phyloP scores from a whole-genome alignment of 1,284 basidiomycete genomes.

The Heliocybe sulcata region DNA sequence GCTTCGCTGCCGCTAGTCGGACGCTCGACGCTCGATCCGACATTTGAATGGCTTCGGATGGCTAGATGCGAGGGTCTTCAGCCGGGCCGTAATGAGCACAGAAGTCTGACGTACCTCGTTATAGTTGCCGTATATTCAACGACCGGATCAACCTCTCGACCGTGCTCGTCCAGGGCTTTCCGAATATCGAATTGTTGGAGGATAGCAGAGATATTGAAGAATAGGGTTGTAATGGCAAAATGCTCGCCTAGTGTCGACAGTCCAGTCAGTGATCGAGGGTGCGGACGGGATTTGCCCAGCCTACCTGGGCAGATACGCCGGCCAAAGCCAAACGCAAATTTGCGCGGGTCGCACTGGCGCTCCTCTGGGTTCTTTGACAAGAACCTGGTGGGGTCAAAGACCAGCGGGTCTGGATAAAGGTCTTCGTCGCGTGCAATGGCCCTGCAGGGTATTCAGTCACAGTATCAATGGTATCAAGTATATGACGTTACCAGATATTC shows the following conservation, averaged over 20 bases:
- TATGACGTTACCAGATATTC: conserved; percentile 8
- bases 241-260: not conserved
- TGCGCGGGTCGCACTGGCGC: not conserved
- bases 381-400: conserved; percentile 20
- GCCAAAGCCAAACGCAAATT: not conserved
- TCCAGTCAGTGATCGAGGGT: too few species aligned
- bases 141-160: not conserved
- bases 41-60: too few species aligned
- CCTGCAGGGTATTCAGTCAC: conserved; percentile 4
- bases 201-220: not conserved
- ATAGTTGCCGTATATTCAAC: not conserved
- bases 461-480: not conserved
- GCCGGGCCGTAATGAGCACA: too few species aligned
- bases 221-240: not conserved
- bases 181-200: not conserved
- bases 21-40: too few species aligned
- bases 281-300: too few species aligned
- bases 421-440: conserved; percentile 14
- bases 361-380: conserved; percentile 2
- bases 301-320: not conserved
- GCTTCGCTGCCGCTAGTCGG: too few species aligned
- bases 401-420: conserved; percentile 14
- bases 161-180: not conserved
- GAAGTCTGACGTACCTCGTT: not conserved
- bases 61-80: too few species aligned